Base-by-base conservation (phyloP, 2,329 filamentous ascomycete species). In the Hymenoscyphus scutula region DNA sequence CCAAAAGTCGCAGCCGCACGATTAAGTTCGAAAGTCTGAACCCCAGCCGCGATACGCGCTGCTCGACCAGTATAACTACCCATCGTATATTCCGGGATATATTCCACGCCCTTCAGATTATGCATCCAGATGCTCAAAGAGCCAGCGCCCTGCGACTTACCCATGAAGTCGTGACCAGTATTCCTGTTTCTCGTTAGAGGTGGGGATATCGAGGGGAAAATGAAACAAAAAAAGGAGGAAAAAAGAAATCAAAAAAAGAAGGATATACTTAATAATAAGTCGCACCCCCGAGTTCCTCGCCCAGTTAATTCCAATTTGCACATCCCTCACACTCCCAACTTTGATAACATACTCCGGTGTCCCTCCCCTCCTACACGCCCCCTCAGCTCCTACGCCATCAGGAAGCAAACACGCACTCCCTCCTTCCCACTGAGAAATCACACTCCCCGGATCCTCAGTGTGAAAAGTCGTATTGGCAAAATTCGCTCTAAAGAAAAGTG, bases 101-200 rank as follows among this genome's bases (percentile, higher is more conserved):
- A 64, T 17, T 61, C 61, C 11, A 63, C 59, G 27, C 56, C 38
- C n/a, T 62, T 64, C 6, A 65, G 41, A 32, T 64, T n/a, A 11
- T 64, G 63, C 3, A 62, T 64, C 65, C 65, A 67, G 1, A 67
- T 62, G 13, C 58, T 60, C 1, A 67, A 27, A 6, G 63, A 62
- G 25, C 60, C 60, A 2, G 59, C 75, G 30, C 80, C 80, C 4
- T 76, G 75, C 0, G 78, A 81, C 59, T 77, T 76, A 17, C 79
- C 79, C 29, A 74, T 74, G 64, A 78, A 81, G 65, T 80, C 78
- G 66, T 80, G 78, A 7, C 79, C 78, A 1, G 78, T 80, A 63
- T 80, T 80, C 66, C 77, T 78, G 19, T 25, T 8, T 7, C n/a
- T 25, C 5, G 45, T 13, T 13, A 23, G 19, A 25, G 1, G 41